Evolutionary conservation across 306 rosid genomes (phyloP).

Genomic region (Lupinus albus): DNA sequence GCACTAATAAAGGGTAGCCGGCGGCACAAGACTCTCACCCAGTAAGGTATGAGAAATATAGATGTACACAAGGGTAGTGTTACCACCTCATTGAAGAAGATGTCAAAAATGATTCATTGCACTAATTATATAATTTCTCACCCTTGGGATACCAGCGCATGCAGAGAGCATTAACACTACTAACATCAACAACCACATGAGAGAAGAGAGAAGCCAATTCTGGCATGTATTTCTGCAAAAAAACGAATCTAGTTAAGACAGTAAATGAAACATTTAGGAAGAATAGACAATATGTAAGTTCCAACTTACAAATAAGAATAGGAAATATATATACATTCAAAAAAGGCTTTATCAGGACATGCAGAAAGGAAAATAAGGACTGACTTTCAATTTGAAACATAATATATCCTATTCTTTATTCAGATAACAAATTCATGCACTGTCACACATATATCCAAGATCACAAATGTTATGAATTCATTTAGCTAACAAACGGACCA

Average conservation of each 20-base stretch:
- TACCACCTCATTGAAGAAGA: no score
- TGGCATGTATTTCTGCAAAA: constrained; percentile 92
- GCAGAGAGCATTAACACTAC: constrained; percentile 86
- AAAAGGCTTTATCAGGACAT: constrained; percentile 7
- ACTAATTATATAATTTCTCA: constrained; percentile 39
- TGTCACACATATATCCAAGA: constrained; percentile 2
- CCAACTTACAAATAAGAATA: constrained; percentile 27
- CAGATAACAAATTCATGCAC: constrained; percentile 9
- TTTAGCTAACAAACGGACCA: constrained; percentile 3
- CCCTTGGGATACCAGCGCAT: constrained; percentile 93
- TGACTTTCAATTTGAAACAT: constrained; percentile 8
- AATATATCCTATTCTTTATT: neutral
- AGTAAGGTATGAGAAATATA: no score
- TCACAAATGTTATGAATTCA: constrained; percentile 1
- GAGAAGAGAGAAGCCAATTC: constrained; percentile 86
- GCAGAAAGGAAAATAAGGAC: neutral
- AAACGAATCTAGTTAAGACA: constrained; percentile 19
- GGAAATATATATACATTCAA: neutral
- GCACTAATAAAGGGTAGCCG: neutral
- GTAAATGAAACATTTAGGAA: constrained; percentile 30
- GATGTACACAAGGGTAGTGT: no score
- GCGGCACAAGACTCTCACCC: no score
- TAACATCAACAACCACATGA: constrained; percentile 94
- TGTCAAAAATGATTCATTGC: neutral
- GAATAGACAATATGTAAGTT: neutral